Conservation (phyloP, 1,139 yeast genomes). For the Taphrina sp. region DNA sequence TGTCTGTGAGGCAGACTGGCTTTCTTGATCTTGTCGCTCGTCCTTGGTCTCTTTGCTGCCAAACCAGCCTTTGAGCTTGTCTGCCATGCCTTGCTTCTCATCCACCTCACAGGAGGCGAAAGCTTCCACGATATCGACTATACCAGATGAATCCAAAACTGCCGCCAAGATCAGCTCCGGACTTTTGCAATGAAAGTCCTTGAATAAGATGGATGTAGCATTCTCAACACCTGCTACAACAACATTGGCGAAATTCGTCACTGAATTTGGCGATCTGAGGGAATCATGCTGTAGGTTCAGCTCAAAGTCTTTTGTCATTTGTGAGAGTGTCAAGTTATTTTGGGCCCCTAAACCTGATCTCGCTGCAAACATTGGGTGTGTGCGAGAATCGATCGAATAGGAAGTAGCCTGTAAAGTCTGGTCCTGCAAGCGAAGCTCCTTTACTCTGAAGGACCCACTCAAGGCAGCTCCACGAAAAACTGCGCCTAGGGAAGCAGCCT, state of each 20-base stretch:
- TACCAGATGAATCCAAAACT: conserved; percentile 27
- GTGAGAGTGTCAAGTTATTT: background rate
- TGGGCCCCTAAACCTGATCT: conserved; percentile 38
- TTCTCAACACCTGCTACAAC: conserved; percentile 17
- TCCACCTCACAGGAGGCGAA: conserved; percentile 23
- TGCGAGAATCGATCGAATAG: conserved; percentile 36
- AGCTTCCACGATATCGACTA: conserved; percentile 6
- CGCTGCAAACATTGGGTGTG: conserved; percentile 47
- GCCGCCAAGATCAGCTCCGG: conserved; percentile 17
- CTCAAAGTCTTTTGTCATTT: background rate
- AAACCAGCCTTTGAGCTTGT: conserved; percentile 30
- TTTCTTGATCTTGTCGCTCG: conserved; percentile 8
- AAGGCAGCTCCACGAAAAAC: conserved; percentile 73
- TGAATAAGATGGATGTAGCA: conserved; percentile 1
- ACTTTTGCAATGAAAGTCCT: conserved; percentile 8
- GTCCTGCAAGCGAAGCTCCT: conserved; percentile 60
- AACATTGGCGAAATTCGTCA: conserved; percentile 1
- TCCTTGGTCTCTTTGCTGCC: too few relatives aligned
- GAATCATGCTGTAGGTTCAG: conserved; percentile 5
- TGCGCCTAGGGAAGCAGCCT: conserved; percentile 87
- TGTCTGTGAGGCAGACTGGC: background rate
- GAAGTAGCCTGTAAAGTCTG: conserved; percentile 50
- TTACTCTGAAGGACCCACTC: conserved; percentile 60
- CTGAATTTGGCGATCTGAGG: background rate
- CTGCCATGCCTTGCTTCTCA: conserved; percentile 7